These are phyloP conservation scores for Nelumbo lutea DNA, from an alignment of 164 flowering plant species.

Conservation along the genomic window DNA sequence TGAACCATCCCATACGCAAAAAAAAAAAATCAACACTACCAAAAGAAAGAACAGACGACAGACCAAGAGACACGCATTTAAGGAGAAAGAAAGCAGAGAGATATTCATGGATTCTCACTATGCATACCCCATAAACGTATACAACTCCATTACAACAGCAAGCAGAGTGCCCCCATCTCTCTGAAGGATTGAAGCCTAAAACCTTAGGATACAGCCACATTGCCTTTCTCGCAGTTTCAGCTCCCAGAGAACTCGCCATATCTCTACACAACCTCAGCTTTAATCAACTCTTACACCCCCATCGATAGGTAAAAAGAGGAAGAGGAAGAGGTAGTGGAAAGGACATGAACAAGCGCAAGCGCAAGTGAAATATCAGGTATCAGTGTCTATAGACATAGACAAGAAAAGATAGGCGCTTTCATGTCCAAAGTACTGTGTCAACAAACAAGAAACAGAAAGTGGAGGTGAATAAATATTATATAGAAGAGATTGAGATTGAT, in stretches of 20 bases:
- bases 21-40: neutral
- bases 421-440: conserved; percentile 77
- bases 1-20: neutral
- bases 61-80: neutral
- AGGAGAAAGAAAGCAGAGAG: neutral
- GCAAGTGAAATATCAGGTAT: conserved; percentile 60
- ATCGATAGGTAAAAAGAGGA: conserved; percentile 13
- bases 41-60: neutral
- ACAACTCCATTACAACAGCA: conserved; percentile 60
- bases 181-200: conserved; percentile 66
- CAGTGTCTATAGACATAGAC: conserved; percentile 81
- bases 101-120: conserved; percentile 1
- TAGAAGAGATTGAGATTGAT: neutral
- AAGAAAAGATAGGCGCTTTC: conserved; percentile 98
- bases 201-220: conserved; percentile 94
- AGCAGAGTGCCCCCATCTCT: conserved; percentile 98
- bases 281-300: conserved; percentile 6
- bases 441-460: conserved; percentile 42
- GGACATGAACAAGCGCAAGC: conserved; percentile 35
- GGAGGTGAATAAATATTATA: conserved; percentile 23
- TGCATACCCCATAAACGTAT: conserved; percentile 83
- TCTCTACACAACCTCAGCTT: conserved; percentile 12
- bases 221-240: conserved; percentile 52
- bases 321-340: conserved; percentile 35
- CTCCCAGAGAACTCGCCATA: conserved; percentile 46